Evolutionary conservation across 139 green algal species (phyloP), one percentile per base, ranked within the genome.

Genomic region (Zygnema cylindricum): DNA sequence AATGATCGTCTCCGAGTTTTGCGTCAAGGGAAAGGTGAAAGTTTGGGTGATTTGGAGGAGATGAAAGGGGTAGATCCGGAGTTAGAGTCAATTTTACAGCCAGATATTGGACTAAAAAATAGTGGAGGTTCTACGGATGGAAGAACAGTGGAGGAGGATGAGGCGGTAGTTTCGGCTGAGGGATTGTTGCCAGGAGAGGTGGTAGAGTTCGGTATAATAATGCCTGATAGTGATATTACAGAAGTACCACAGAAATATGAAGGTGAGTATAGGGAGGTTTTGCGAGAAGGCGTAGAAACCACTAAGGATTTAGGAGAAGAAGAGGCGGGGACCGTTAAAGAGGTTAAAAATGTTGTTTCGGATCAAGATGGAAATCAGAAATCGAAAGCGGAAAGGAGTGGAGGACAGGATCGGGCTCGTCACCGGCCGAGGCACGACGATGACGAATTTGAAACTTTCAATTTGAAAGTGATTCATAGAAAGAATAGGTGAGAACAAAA

Each of bases 381-480:
- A 22, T 22, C 40, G 30, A 30, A 36, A 41, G 77, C 30, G 63
- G 2, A 41, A 2, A 69, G 57, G 25, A 69, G 25, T 16, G 16
- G 7, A 21, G 79, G 41, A 41, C 21, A 87, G 71, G 73, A 88
- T 1, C 35, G 33, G 82, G 39, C 30, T n/a, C n/a, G n/a, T n/a
- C n/a, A n/a, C n/a, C n/a, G n/a, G 69, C 69, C 33, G 2, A 7
- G 22, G 16, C 33, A 36, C 69, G 83, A 88, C 55, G 83, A 89
- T 30, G 85, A 89, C n/a, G 85, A 89, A 55, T 89, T 89, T 77
- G 85, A 89, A 77, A 77, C 76, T 32, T 91, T 91, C 33, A 32
- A 86, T 23, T 69, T 91, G 36, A 87, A 87, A 1, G 40, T 91
- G n/a, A 90, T 91, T 35, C 87, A 91, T 42, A 76, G 85, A 76